Percentiles rank a stretch among this genome's conserved stretches.
Conservation (phyloP, 1,284 basidiomycete genomes). For the Apiotrichum akiyoshidainum region DNA sequence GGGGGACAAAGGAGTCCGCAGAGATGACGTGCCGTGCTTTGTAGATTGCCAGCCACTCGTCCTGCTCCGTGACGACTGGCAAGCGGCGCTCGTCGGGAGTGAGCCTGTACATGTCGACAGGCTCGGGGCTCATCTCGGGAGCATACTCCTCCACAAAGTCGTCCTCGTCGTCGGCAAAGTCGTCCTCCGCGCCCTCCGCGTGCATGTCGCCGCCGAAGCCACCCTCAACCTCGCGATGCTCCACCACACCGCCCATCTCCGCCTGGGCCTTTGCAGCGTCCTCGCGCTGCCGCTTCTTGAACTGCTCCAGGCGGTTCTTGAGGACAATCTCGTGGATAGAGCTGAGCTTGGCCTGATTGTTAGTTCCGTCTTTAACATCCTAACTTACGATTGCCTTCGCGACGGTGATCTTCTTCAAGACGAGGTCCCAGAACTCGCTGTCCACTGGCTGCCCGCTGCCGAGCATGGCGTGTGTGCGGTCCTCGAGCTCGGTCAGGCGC, state of each 20-base stretch:
- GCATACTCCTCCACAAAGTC: conserved; percentile 66
- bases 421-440: conserved; percentile 94
- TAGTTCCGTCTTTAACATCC: conserved; percentile 11
- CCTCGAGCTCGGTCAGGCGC: conserved; percentile 76
- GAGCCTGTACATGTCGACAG: conserved; percentile 68
- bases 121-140: conserved; percentile 73
- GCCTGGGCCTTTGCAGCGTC: conserved; percentile 89
- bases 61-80: conserved; percentile 66
- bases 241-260: conserved; percentile 74
- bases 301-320: conserved; percentile 88
- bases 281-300: conserved; percentile 90
- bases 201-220: conserved; percentile 52
- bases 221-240: conserved; percentile 43
- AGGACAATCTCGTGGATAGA: conserved; percentile 92
- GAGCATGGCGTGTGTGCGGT: conserved; percentile 81
- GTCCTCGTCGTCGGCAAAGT: conserved; percentile 46
- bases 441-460: conserved; percentile 90
- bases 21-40: conserved; percentile 68
- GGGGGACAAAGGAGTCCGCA: conserved; percentile 76
- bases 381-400: conserved; percentile 88
- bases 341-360: conserved; percentile 76
- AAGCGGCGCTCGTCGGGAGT: conserved; percentile 72
- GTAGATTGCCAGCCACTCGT: conserved; percentile 57
- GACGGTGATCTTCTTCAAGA: conserved; percentile 88
- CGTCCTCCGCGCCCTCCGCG: conserved; percentile 54